Evolutionary conservation across 768 basidiomycete genomes (phyloP), one percentile per base, ranked within the genome.

Genomic region (Termitomyces sp.): DNA sequence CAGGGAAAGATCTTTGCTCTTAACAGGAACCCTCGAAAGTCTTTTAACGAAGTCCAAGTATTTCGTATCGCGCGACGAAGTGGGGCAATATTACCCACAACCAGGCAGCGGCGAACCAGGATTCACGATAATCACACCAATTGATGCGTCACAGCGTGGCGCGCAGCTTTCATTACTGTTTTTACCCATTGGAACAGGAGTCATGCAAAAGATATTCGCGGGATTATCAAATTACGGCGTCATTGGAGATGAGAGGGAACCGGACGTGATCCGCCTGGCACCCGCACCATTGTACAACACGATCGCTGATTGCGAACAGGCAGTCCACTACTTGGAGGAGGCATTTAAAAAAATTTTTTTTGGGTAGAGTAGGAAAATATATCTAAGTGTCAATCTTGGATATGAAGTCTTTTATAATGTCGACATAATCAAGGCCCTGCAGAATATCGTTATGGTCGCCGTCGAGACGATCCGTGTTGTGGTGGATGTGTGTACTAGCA

Each of bases 61-160:
- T 72, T 94, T 83, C 68, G 76, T 88, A 5, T 69, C 82, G 13
- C 65, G 75, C 3, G 63, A 72, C 14, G 69, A 76, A 34, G 69
- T 71, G 12, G 57, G 69, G 18, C 65, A 67, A 53, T 60, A 58
- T 53, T 74, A 71, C 53, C 68, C 67, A 36, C 59, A 60, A 36
- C 57, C 62, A 22, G 64, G 66, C 56, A 62, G 55, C 26, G 62
- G 56, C 34, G 68, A 67, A 22, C 74, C 73, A 34, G 79, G 82
- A 4, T 97, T 98, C 74, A 92, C 92, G n/a, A 92, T 98, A 63
- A 87, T 98, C 65, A 98, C 96, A 2, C 96, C 97, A 2, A 70
- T 65, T 46, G 78, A 85, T 52, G 75, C 84, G 26, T 76, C 78
- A 20, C 76, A 79, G 58, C 82, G 96, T 53, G 95, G 95, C 3